Base-by-base conservation (phyloP, 495 filamentous ascomycete species). In the Pyronema domesticum region DNA sequence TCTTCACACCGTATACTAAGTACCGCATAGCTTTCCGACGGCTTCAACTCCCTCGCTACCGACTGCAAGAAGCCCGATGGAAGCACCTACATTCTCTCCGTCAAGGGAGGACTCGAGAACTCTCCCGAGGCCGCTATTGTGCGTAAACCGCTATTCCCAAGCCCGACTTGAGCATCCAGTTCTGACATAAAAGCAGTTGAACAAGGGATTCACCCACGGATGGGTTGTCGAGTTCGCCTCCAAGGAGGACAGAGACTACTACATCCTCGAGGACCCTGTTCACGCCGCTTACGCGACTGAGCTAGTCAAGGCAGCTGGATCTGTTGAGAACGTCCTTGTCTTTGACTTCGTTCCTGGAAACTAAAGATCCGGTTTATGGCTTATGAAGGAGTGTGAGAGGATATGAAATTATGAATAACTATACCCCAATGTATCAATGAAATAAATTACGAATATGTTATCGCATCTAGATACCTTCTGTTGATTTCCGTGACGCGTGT, bases 181-280 rank as follows among this genome's bases (percentile, higher is more conserved):
- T 1, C 39, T 43, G 15, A 43, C 6, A 43, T 17, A 13, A 13
- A 13, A 17, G 39, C 13, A 13, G 15, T 17, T 43, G 17, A n/a
- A 47, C 14, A 47, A 47, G n/a, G 75, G 70, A 0, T 70, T 75
- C 40, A 74, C 74, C 3, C 79, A 87, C 59, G 76, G 65, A 1
- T 85, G 84, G 55, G 70, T 83, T 0, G 63, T 74, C 9, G 74
- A 81, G 57, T 85, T 86, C 56, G 74, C 72, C 13, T 76, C 65
- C 33, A 58, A 63, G 8, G 72, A 73, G 53, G 78, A 82, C 56
- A 67, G 75, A 14, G 62, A 75, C n/a, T 81, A 76, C 60, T 81
- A 79, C 57, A 54, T 74, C 19, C 53, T 67, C 11, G 49, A 70
- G 8, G 79, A 81, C 57, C 71, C 69, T 3, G 68, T 64, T 3